Conservation (phyloP, 192 early-diverging fungal genomes). For the Coemansia sp. region DNA sequence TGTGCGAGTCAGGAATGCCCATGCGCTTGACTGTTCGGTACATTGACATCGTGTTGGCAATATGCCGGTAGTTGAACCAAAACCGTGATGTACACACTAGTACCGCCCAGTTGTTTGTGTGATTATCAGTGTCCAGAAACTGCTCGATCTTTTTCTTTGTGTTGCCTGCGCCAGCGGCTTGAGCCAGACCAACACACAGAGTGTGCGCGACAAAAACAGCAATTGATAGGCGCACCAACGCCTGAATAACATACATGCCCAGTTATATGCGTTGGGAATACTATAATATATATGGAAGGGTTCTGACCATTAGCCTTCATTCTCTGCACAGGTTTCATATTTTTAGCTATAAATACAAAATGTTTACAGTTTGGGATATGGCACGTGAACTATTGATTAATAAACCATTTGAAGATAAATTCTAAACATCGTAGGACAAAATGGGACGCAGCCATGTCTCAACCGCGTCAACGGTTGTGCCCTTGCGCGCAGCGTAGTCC, state of each 20-base stretch:
- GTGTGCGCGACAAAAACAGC: neutral
- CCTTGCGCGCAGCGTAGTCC: conserved; percentile 74
- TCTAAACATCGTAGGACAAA: conserved; percentile 63
- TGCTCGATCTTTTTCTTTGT: conserved; percentile 32
- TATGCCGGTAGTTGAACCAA: conserved; percentile 99
- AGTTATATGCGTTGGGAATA: too few species aligned
- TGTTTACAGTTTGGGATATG: neutral
- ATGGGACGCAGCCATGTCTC: conserved; percentile 79
- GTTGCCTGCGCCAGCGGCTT: neutral
- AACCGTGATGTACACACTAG: conserved; percentile 96
- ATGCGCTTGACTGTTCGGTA: conserved; percentile 98
- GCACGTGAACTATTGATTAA: neutral
- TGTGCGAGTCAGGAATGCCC: conserved; percentile 98
- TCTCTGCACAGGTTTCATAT: neutral
- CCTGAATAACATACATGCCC: conserved; percentile 7
- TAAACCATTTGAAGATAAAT: too few species aligned
- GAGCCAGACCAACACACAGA: neutral
- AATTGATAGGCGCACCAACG: conserved; percentile 1
- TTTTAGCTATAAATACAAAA: neutral
- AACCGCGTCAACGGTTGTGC: conserved; percentile 59
- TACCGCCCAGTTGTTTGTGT: conserved; percentile 99
- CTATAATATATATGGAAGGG: too few species aligned
- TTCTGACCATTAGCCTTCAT: neutral
- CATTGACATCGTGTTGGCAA: conserved; percentile 97
- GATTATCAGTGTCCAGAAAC: conserved; percentile 65